phyloP scores from a whole-genome alignment of 202 grass and related monocot species.

The Cymbopogon flexuosus region DNA sequence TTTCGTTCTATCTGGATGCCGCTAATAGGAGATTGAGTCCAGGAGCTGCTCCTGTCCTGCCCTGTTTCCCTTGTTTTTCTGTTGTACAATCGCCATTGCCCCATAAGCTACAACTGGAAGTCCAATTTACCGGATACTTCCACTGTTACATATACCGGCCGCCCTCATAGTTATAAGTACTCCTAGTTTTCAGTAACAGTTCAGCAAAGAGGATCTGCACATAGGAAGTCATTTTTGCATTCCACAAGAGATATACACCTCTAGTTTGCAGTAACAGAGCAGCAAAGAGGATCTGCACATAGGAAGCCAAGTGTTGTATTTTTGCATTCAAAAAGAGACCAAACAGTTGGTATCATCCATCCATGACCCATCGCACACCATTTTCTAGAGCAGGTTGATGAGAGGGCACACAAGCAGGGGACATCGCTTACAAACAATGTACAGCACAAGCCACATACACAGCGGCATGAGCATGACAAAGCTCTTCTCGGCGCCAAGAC shows the following conservation, averaged over 20 bases:
- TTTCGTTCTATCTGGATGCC: too few species aligned
- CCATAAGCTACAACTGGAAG: too few species aligned
- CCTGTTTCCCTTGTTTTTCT: too few species aligned
- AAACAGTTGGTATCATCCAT: constrained; percentile 28
- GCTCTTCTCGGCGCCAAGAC: background rate
- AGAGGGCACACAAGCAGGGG: constrained; percentile 14
- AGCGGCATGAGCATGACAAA: background rate
- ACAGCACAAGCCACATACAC: constrained; percentile 6
- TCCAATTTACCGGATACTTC: too few species aligned
- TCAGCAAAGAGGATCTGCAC: background rate
- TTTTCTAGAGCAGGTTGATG: constrained; percentile 21
- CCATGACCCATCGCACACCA: constrained; percentile 28
- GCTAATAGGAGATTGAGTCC: too few species aligned
- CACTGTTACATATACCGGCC: too few species aligned
- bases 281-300: background rate
- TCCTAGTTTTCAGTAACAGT: background rate
- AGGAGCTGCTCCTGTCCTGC: too few species aligned
- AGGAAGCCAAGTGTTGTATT: background rate
- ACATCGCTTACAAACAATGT: constrained; percentile 21
- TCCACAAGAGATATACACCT: background rate
- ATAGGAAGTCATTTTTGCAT: background rate
- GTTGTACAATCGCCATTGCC: too few species aligned
- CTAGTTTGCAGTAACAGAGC: too few species aligned
- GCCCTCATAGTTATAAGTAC: too few species aligned
- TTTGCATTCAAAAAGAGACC: background rate